Percentiles rank a stretch among this genome's conserved stretches.
Evolutionary conservation across 2,329 filamentous ascomycete species (phyloP).

Genomic region (Sporothrix sp.): DNA sequence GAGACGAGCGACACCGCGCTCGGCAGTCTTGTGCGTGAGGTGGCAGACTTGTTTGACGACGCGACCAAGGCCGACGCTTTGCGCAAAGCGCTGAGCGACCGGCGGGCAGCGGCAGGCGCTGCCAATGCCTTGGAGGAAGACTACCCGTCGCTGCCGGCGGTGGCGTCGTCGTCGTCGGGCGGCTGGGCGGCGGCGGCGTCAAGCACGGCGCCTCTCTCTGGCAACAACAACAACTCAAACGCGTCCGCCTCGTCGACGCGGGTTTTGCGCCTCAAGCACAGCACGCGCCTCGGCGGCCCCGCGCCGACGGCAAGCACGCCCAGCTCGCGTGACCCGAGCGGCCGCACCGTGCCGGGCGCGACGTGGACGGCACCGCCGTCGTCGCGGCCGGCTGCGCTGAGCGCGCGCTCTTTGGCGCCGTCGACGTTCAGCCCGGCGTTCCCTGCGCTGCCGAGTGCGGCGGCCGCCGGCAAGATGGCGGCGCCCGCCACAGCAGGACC

Average conservation of each 20-base stretch:
- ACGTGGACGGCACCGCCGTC: constrained; percentile 20
- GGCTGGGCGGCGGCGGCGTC: constrained; percentile 52
- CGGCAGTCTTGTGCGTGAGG: constrained; percentile 80
- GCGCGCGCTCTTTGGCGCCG: too few species aligned
- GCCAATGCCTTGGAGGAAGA: constrained; percentile 70
- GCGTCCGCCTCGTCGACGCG: constrained; percentile 31
- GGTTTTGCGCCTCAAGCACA: constrained; percentile 51
- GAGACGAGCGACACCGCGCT: constrained; percentile 71
- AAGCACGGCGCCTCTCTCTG: constrained; percentile 31
- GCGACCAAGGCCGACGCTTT: constrained; percentile 61
- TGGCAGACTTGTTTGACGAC: constrained; percentile 88
- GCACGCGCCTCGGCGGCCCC: constrained; percentile 36
- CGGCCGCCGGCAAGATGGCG: background rate
- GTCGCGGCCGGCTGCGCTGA: constrained; percentile 15
- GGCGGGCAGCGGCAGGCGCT: constrained; percentile 46
- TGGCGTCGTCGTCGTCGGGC: constrained; percentile 45
- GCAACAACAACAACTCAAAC: constrained; percentile 30
- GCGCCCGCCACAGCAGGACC: too few species aligned
- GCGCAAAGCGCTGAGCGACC: constrained; percentile 83
- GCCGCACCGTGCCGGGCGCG: constrained; percentile 15
- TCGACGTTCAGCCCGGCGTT: constrained; percentile 27
- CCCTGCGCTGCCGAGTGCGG: constrained; percentile 32
- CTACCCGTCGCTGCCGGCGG: constrained; percentile 76
- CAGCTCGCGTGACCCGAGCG: constrained; percentile 6
- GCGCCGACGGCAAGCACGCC: constrained; percentile 17